Conservation (phyloP, 768 basidiomycete species). For the Boletus speciosus region DNA sequence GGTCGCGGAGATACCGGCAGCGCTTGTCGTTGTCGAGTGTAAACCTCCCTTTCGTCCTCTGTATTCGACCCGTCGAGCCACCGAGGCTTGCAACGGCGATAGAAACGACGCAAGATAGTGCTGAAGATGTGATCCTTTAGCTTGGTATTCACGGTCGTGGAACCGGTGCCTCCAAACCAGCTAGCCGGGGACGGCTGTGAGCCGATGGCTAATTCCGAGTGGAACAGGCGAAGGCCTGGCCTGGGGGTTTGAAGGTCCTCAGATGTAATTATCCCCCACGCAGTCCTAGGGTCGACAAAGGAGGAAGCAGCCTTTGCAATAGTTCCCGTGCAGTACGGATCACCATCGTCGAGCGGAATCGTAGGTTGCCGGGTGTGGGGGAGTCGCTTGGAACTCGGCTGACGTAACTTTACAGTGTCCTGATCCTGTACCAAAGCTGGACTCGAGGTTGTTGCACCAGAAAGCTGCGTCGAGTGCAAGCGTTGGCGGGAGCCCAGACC, state of each 20-base stretch:
- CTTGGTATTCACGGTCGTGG: conserved; percentile 89
- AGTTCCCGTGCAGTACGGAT: conserved; percentile 46
- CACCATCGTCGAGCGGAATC: conserved; percentile 36
- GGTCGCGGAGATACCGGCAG: not conserved
- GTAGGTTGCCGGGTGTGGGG: conserved; percentile 42
- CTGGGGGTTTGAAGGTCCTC: conserved; percentile 27
- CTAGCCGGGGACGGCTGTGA: conserved; percentile 38
- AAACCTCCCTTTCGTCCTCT: conserved; percentile 57
- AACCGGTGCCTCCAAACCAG: conserved; percentile 86
- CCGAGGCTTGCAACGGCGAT: conserved; percentile 41
- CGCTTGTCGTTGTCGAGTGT: conserved; percentile 39
- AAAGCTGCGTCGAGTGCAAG: conserved; percentile 41
- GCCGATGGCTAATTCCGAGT: conserved; percentile 37
- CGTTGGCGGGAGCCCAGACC: conserved; percentile 32
- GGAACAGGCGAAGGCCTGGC: conserved; percentile 38
- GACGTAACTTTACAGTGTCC: conserved; percentile 15
- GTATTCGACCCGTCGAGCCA: conserved; percentile 38
- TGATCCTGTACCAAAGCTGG: conserved; percentile 55
- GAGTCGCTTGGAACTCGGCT: conserved; percentile 31
- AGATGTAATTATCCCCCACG: conserved; percentile 14
- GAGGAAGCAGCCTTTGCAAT: conserved; percentile 25
- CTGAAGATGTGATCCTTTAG: conserved; percentile 95
- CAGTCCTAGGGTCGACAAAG: conserved; percentile 22
- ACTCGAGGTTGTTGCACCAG: conserved; percentile 60
- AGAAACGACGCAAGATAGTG: conserved; percentile 75